A percentile compares a stretch with the other conserved stretches of the same genome.
Evolutionary conservation across 495 filamentous ascomycete species (phyloP).

Genomic region (Annulohypoxylon nitens): DNA sequence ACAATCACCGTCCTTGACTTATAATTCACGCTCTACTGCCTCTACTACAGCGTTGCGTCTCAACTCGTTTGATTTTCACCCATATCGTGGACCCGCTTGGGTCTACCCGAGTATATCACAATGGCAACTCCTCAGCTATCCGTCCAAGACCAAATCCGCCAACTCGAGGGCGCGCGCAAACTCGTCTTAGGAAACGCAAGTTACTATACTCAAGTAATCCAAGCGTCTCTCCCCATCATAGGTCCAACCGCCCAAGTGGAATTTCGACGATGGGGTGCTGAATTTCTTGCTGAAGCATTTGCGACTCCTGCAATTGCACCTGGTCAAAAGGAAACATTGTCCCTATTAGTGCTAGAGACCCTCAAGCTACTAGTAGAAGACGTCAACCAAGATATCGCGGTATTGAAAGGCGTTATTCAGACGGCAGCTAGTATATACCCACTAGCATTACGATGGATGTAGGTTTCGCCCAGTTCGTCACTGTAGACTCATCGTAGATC

Average conservation of each 20-base stretch:
- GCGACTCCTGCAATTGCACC: conserved; percentile 80
- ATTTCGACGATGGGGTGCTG: conserved; percentile 93
- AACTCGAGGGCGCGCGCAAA: conserved; percentile 87
- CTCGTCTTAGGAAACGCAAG: conserved; percentile 85
- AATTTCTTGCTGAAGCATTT: conserved; percentile 97
- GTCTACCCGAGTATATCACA: conserved; percentile 32
- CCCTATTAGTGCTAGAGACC: conserved; percentile 77
- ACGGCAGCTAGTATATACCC: conserved; percentile 91
- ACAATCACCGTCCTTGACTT: background rate
- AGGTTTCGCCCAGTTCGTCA: conserved; percentile 62
- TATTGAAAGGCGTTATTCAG: conserved; percentile 86
- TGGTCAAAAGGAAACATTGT: conserved; percentile 81
- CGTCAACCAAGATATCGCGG: conserved; percentile 77
- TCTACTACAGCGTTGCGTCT: background rate
- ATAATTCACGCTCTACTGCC: conserved; percentile 13
- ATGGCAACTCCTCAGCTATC: conserved; percentile 66
- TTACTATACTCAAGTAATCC: conserved; percentile 90
- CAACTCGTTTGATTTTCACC: background rate
- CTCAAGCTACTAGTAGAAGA: conserved; percentile 79
- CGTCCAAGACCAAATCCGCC: conserved; percentile 79
- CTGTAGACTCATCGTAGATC: conserved; percentile 49
- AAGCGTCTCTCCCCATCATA: conserved; percentile 89
- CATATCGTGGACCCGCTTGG: conserved; percentile 28
- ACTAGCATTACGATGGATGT: conserved; percentile 92
- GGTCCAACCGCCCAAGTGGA: conserved; percentile 78